Evolutionary conservation across 257 asterid genomes (phyloP), one percentile per base, ranked within the genome.

Genomic region (Linderniella brevidens): DNA sequence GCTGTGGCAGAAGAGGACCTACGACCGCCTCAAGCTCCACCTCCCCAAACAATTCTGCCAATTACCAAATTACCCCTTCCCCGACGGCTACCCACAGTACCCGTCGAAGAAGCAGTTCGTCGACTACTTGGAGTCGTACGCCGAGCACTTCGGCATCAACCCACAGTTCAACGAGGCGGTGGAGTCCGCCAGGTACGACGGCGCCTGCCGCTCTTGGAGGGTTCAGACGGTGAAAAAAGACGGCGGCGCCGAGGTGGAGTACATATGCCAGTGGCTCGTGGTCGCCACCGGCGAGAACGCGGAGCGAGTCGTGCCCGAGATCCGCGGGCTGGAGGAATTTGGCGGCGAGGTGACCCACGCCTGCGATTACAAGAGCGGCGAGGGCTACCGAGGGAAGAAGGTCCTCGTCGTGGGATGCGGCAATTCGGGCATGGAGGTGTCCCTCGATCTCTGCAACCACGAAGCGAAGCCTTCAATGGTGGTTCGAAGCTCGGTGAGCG

Each of bases 221-320:
- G 86, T 86, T 19, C 61, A 61, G 54, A 79, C 94, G 10, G 60
- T 64, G 9, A 48, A 68, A 0, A 17, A 63, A 0, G 29, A 12
- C 38, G 80, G 72, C 13, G 48, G 57, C 0, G 92, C 3, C 32
- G 6, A 77, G 63, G 80, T 78, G 7, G 94, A 82, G 73, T 86
- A 86, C 46, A 65, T 82, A 56, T 86, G 93, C 55, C 96, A 82
- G 60, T 76, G 73, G 79, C 70, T 86, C 5, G 92, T 86, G 7
- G 96, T 86, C 20, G 96, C 96, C 11, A 82, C 94, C 0, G 96
- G 96, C 5, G 94, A 86, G 57, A 86, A 86, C 49, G 93, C 96
- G 0, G 92, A 82, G 56, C 58, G 61, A 0, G 72, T 82, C 0
- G 71, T 82, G 20, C 96, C 96, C 0, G 93, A 82, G 0, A 66